These are phyloP conservation scores for Solanum hybrid DNA, from an alignment of 305 asterid species.

Conservation along the genomic window DNA sequence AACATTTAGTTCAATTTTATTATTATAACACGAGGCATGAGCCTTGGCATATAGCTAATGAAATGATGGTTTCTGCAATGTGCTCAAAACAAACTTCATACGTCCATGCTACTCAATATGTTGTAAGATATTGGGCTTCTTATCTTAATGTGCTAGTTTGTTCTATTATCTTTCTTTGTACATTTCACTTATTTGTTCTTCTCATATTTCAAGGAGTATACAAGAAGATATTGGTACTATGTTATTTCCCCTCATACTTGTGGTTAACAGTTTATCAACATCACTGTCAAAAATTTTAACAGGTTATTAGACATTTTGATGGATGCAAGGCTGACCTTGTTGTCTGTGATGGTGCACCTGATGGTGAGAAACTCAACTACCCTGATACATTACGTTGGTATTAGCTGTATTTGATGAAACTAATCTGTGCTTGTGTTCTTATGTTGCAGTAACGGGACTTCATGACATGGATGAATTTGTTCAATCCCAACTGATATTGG, in stretches of 20 bases:
- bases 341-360: slow-evolving; percentile 99
- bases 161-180: not conserved
- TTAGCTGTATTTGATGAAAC: not conserved
- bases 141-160: not conserved
- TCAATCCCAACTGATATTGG: slow-evolving; percentile 92
- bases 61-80: not conserved
- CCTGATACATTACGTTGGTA: not conserved
- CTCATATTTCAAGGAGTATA: not conserved
- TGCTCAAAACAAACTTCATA: not conserved
- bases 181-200: not conserved
- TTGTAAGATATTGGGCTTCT: not conserved
- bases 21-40: not conserved
- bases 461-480: slow-evolving; percentile 99
- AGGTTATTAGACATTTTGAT: slow-evolving; percentile 97
- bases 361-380: slow-evolving; percentile 45
- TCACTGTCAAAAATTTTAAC: not conserved
- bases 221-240: not conserved
- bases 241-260: not conserved
- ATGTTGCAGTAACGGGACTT: slow-evolving; percentile 78
- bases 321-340: slow-evolving; percentile 99
- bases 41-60: not conserved
- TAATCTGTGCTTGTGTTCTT: slow-evolving; percentile 6
- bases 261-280: not conserved
- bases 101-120: not conserved
- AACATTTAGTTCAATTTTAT: not conserved